Conservation (phyloP, 176 grass and related monocot genomes). For the Sorghum bicolor region Sorghum_bicolor_NCBIv3 NC_012875.2:55347501-55348000, state of each 20-base stretch:
- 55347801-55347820: slow-evolving; percentile 60
- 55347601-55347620: neutral
- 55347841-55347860: slow-evolving; percentile 88
- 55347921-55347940: neutral
- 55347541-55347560: slow-evolving; percentile 19
- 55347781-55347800: slow-evolving; percentile 6
- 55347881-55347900: slow-evolving; percentile 73
- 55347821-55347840: slow-evolving; percentile 85
- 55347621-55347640: neutral
- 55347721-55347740: neutral
- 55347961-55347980: neutral
- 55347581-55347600: slow-evolving; percentile 28
- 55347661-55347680: neutral
- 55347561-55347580: neutral
- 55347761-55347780: slow-evolving; percentile 31
- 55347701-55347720: neutral
- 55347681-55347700: neutral
- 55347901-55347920: neutral
- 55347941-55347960: neutral
- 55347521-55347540: slow-evolving; percentile 28
- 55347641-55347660: neutral
- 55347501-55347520: slow-evolving; percentile 48
- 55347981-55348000: neutral
- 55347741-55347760: neutral
- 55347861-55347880: slow-evolving; percentile 86